Base-by-base conservation (phyloP, 2,329 filamentous ascomycete genomes). In the Dactylonectria macrodidyma region DNA sequence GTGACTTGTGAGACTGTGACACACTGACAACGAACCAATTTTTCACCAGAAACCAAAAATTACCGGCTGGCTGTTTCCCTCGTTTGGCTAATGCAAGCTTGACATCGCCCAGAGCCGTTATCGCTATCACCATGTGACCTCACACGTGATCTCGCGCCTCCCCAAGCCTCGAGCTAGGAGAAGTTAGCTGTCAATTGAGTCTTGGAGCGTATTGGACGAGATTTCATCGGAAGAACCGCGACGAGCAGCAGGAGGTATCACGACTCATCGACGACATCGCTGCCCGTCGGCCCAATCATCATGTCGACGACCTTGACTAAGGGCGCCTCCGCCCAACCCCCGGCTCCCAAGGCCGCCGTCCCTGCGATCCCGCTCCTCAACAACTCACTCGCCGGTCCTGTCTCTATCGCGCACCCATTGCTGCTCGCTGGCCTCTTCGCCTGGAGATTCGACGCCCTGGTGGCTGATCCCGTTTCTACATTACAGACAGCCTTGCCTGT, bases 391-490 rank as follows among this genome's bases (percentile, higher is more conserved):
- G 83, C 84, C 10, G 78, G 82, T 65, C 78, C 87, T 24, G 87
- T 92, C 76, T 89, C 91, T 12, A 86, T 93, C 75, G 80, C 90
- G 22, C 93, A 97, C 73, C 91, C 93, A 0, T 80, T 87, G 30
- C 81, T 94, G 11, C 85, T 97, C 34, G 85, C 93, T 34, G 87
- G 86, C 10, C 81, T 92, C 41, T 91, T 92, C 77, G 85, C 87
- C 52, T 77, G 88, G 70, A 88, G 88, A 46, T 95, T 97, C 80
- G 78, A 83, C 41, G 82, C 86, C 19, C 85, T 97, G 30, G 92
- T 97, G 33, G 84, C 86, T 16, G 88, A 95, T 71, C 93, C 95
- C 0, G 87, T 92, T 2, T 81, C 86, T 16, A 87, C 91, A 7
- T 86, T 97, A 44, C 80, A 87, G 14, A 85, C 78, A 34, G 84